A percentile compares a stretch with the other conserved stretches of the same genome.
These are phyloP conservation scores for Pyrrhoderma noxium DNA, from an alignment of 1,284 basidiomycete genomes.

Conservation along the genomic window DNA sequence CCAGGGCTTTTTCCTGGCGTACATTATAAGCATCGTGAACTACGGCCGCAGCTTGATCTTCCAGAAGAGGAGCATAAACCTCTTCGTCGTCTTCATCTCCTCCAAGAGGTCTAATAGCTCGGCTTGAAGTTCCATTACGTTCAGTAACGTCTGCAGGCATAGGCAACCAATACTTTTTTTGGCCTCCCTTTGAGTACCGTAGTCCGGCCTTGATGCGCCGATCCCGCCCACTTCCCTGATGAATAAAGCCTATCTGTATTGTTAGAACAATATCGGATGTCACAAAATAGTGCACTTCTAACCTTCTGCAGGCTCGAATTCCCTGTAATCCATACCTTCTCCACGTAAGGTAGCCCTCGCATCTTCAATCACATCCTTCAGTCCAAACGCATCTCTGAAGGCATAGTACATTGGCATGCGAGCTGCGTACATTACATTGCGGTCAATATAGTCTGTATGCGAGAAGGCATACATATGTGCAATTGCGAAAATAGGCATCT, in stretches of 20 bases:
- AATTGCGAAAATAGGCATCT: conserved; percentile 97
- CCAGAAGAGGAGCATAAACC: conserved; percentile 71
- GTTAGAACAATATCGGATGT: too few relatives aligned
- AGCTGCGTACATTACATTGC: conserved; percentile 61
- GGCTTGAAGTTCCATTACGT: conserved; percentile 29
- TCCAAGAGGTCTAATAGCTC: conserved; percentile 28
- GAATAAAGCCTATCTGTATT: conserved; percentile 45
- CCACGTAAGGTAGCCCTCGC: conserved; percentile 78
- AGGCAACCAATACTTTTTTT: conserved; percentile 86
- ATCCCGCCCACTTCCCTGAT: conserved; percentile 78
- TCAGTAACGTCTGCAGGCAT: conserved; percentile 45
- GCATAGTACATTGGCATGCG: conserved; percentile 86
- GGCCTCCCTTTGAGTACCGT: conserved; percentile 84
- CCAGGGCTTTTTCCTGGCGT: conserved; percentile 30
- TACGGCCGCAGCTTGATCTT: conserved; percentile 56
- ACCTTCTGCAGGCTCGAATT: conserved; percentile 93
- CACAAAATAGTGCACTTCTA: too few relatives aligned
- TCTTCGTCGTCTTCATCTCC: conserved; percentile 49
- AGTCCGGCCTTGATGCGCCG: conserved; percentile 83
- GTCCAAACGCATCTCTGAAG: conserved; percentile 79
- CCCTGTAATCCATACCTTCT: conserved; percentile 89
- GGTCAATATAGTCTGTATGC: conserved; percentile 76
- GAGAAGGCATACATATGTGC: conserved; percentile 89
- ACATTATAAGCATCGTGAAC: conserved; percentile 60
- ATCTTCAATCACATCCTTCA: conserved; percentile 86